Evolutionary conservation across 2,329 filamentous ascomycete genomes (phyloP), one percentile per base, ranked within the genome.

Genomic region (Ophiostoma piceae): DNA sequence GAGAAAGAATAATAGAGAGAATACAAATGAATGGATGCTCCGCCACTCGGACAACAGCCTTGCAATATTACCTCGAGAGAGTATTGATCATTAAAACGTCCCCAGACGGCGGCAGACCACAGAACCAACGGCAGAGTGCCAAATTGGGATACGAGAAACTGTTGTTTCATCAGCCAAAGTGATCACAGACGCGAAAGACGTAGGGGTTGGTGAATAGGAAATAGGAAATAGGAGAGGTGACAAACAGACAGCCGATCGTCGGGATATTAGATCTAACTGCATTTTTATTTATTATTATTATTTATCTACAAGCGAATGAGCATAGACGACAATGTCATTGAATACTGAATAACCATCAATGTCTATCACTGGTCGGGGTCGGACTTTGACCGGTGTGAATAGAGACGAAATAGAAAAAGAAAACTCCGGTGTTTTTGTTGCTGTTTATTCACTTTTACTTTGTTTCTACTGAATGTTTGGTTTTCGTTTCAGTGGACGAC

Each of bases 111-210:
- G 26, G 41, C 51, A 57, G 51, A 41, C 51, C 26, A 29, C 26
- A 29, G 26, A 57, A 16, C 57, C 26, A 32, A 32, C 29, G 67
- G 62, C 32, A 26, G 16, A 35, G 60, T 69, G 71, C 78, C 79
- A 79, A 79, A 78, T 78, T 77, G 78, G 79, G 79, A 81, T 79
- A 81, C 79, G 79, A 81, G 79, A 80, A 80, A 80, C 77, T 73
- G 75, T 71, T 76, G 78, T 80, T 80, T 80, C 77, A 79, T 76
- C 77, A 39, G 26, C 26, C 35, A 16, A n/a, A 7, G 9, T 26
- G 51, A 47, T 19, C 16, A 19, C 43, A 47, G 43, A 47, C 43
- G 54, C 54, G 26, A 60, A 32, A 60, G 22, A 60, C 26, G 54
- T 57, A 26, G 22, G 11, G 22, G 22, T 57, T 1, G n/a, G 9